Base-by-base conservation (phyloP, 139 green algal species). In the Nannochloris sp. region DNA sequence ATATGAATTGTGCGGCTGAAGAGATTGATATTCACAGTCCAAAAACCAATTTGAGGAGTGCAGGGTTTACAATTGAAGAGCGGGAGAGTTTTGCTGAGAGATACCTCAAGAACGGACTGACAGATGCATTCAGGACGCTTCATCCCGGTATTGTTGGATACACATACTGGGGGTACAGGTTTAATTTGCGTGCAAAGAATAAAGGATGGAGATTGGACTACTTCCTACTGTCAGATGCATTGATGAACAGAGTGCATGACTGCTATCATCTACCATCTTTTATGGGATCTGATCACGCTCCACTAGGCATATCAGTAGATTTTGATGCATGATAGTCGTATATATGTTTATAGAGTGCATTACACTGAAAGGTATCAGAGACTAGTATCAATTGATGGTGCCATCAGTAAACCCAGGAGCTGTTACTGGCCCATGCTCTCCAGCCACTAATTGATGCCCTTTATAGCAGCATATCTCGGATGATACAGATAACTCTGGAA, bases 21-120 rank as follows among this genome's bases (percentile, higher is more conserved):
- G 77, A 85, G 46, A 87, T 92, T 33, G 85, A 92, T 79, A 92
- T 92, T 49, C 75, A 91, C 51, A 66, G 66, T 63, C 83, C 85
- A 36, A 87, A 88, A 66, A 77, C 36, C 64, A 91, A 92, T 67
- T 62, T 88, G 40, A 48, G 55, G 11, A 82, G 61, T 14, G 69
- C 86, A 37, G 86, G 86, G 5, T 93, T 93, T 66, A 93, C 85
- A 14, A 51, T 75, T 62, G 83, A 91, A 66, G 84, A 91, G 76
- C 73, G 84, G 9, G 74, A 84, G 31, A 78, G 63, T 11, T 91
- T 91, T 59, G 66, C 62, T 2, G 30, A 50, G 25, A 58, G 67
- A 29, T 61, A 84, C 31, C 37, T 81, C 10, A 65, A 71, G 20
- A n/a, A 20, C 14, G 82, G 75, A 1, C 56, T 91, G 29, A 74